These are phyloP conservation scores for Erysimum cheiranthoides DNA, from an alignment of 345 rosid genomes.

Conservation along the genomic window DNA sequence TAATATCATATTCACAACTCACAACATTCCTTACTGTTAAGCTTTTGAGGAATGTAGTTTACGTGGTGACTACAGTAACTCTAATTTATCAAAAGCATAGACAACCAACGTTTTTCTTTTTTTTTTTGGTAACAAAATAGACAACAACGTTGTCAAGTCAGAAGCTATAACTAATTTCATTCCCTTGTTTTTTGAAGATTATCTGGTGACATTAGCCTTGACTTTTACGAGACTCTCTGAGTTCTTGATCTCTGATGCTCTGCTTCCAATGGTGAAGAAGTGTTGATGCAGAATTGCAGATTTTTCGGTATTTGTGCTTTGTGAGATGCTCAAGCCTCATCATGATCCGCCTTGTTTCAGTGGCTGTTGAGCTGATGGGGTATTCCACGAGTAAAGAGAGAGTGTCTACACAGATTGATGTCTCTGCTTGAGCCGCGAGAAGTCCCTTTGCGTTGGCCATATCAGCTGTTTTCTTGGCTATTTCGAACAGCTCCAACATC, in stretches of 20 bases:
- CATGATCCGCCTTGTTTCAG: background rate
- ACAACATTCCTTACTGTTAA: background rate
- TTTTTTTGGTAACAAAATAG: too few species aligned
- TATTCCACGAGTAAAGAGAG: background rate
- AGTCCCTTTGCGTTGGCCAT: conserved; percentile 2
- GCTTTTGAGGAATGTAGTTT: background rate
- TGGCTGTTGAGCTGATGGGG: background rate
- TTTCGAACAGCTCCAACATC: conserved; percentile 3
- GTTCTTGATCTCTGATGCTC: conserved; percentile 10
- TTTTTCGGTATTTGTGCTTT: conserved; percentile 6
- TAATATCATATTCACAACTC: background rate
- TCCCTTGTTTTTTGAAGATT: background rate
- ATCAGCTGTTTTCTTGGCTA: conserved; percentile 24
- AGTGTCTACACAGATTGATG: conserved; percentile 5
- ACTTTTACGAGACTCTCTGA: background rate
- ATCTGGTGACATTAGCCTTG: background rate
- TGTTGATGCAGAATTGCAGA: background rate
- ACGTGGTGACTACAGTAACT: background rate
- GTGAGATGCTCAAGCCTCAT: conserved; percentile 16
- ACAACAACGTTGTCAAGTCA: background rate
- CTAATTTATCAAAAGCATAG: background rate
- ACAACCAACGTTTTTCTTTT: background rate
- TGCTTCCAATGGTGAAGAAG: conserved; percentile 7
- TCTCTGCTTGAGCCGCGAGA: background rate
- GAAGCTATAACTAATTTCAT: background rate